Conservation (phyloP, 2,329 filamentous ascomycete genomes). For the Phaeoacremonium minimum region DNA sequence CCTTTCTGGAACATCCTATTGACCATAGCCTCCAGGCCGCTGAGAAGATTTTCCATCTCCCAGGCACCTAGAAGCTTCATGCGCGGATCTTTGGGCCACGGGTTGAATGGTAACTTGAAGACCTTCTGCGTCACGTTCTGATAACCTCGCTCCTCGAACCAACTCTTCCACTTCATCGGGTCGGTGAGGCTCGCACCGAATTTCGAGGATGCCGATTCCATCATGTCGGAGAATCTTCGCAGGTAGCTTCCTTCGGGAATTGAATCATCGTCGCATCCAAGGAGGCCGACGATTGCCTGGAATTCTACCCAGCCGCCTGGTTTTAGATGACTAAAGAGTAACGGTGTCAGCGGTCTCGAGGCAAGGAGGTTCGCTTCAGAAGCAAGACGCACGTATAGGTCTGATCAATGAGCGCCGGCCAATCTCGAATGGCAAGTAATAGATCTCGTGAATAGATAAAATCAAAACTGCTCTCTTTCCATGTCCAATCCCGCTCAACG, state of each 20-base stretch:
- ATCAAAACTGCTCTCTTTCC: slow-evolving; percentile 28
- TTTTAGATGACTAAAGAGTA: slow-evolving; percentile 12
- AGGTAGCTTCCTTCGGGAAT: slow-evolving; percentile 4
- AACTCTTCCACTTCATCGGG: slow-evolving; percentile 11
- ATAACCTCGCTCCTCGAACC: slow-evolving; percentile 14
- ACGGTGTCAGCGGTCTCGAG: background rate
- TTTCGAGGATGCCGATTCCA: slow-evolving; percentile 4
- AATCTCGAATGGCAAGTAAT: slow-evolving; percentile 13
- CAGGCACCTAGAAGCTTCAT: slow-evolving; percentile 16
- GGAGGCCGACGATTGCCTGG: slow-evolving; percentile 4
- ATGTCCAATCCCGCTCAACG: slow-evolving; percentile 27
- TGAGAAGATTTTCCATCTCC: slow-evolving; percentile 9
- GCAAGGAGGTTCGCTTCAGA: background rate
- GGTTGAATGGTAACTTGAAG: slow-evolving; percentile 11
- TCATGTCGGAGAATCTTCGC: slow-evolving; percentile 6
- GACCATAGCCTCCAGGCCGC: slow-evolving; percentile 12
- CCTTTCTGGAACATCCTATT: slow-evolving; percentile 11
- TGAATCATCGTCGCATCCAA: slow-evolving; percentile 13
- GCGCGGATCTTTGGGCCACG: slow-evolving; percentile 15
- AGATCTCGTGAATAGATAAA: slow-evolving; percentile 26
- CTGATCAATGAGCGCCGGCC: slow-evolving; percentile 31
- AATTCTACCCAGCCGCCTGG: slow-evolving; percentile 16
- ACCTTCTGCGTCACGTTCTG: slow-evolving; percentile 11
- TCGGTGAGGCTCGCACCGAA: slow-evolving; percentile 12
- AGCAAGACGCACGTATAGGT: slow-evolving; percentile 20